Base-by-base conservation (phyloP, 2,329 filamentous ascomycete species). In the Ascochyta koolunga region DNA sequence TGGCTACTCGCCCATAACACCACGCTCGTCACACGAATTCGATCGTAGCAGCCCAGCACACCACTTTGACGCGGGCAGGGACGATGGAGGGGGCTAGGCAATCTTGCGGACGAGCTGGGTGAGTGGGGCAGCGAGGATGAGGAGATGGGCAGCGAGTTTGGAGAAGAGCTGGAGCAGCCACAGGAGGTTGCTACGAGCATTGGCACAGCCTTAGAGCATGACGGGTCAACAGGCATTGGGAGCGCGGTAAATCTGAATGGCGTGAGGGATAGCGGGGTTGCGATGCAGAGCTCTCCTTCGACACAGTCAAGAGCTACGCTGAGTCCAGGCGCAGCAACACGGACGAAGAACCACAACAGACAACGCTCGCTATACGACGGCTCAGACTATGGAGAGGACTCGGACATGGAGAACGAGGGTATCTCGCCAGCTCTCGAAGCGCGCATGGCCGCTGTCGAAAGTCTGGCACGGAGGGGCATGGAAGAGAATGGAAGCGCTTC, bases 21-120 rank as follows among this genome's bases (percentile, higher is more conserved):
- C 76, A 27, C 73, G 73, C 39, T 76, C 74, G 10, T 71, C 70
- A 51, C 72, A 69, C n/a, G 68, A 72, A 10, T 74, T 76, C 55
- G 77, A 78, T 16, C 71, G 76, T 48, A 67, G 68, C 49, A 73
- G 69, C 38, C 72, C 72, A 2, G 72, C 67, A 35, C 75, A 76
- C 13, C 69, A 71, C 51, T 71, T 72, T 7, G 74, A 73, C 46
- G 72, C 70, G 9, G 70, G 65, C 24, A 44, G 51, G 15, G 72
- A 69, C 44, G 77, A 76, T 40, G 85, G 85, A 57, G 63, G 51
- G 87, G 88, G 8, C 78, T 91, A 58, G 90, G 90, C 27, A 93
- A 91, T 64, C 75, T 95, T 42, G 90, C 90, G 1, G 90, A 93
- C 73, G 90, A 95, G 74, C 78, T 95, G 41, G 90, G 88, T 1